These are phyloP conservation scores for Coccomyxa subellipsoidea DNA, from an alignment of 163 green algal species.

Conservation along the genomic window DNA sequence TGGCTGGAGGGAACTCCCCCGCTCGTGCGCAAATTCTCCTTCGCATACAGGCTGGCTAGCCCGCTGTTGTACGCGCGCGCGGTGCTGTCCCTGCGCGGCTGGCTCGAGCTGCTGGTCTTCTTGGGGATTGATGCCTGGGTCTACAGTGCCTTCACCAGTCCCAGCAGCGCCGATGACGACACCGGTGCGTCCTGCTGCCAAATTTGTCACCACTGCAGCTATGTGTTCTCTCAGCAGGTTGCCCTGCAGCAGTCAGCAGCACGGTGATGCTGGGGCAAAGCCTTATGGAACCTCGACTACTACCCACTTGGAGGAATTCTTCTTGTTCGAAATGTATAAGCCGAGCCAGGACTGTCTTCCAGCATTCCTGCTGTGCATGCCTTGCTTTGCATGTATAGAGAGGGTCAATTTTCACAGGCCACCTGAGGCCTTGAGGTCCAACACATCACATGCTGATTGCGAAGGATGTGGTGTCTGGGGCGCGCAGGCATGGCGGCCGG, in stretches of 20 bases:
- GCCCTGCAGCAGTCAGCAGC: too few species aligned
- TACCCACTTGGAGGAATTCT: too few species aligned
- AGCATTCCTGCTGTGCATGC: too few species aligned
- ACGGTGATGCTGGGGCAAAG: too few species aligned
- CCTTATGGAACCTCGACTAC: too few species aligned
- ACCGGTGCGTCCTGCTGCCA: not conserved
- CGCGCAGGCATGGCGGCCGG: not conserved
- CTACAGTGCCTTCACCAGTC: not conserved
- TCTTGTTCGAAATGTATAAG: too few species aligned
- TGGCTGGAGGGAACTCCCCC: not conserved
- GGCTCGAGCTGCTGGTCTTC: not conserved
- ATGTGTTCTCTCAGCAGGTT: too few species aligned
- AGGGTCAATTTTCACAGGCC: too few species aligned
- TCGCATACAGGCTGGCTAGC: not conserved
- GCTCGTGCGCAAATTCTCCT: not conserved
- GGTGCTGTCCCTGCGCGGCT: not conserved
- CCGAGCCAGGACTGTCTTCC: too few species aligned
- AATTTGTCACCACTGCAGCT: too few species aligned
- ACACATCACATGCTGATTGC: not conserved
- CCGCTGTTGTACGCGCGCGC: not conserved
- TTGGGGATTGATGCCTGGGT: not conserved
- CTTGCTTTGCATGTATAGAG: too few species aligned
- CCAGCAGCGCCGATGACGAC: not conserved
- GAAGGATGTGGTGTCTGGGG: not conserved
- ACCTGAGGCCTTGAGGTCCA: not conserved